Evolutionary conservation across 345 rosid species (phyloP).

Genomic region (Anacardium occidentale): DNA sequence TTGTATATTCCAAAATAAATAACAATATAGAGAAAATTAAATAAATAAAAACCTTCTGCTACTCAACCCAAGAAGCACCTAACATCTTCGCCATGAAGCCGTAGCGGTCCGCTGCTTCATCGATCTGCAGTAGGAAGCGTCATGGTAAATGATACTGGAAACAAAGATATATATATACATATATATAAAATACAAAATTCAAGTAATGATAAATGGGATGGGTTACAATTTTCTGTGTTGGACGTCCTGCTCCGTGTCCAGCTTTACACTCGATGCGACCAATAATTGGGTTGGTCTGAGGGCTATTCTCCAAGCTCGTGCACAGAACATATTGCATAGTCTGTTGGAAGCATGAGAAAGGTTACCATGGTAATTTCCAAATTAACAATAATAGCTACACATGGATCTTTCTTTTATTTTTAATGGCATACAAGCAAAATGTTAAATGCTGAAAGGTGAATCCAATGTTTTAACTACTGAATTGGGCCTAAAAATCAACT

Average conservation of each 20-base stretch:
- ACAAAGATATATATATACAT: neutral
- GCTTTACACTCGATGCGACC: slow-evolving; percentile 89
- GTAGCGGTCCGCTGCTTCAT: slow-evolving; percentile 83
- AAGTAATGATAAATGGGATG: neutral
- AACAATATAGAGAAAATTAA: too few species aligned
- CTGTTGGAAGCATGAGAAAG: slow-evolving; percentile 32
- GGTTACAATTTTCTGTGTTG: slow-evolving; percentile 75
- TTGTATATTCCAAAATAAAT: neutral
- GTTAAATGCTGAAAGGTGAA: too few species aligned
- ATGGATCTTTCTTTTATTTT: too few species aligned
- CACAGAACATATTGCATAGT: slow-evolving; percentile 77
- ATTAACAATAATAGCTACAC: neutral
- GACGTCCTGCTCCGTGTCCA: slow-evolving; percentile 94
- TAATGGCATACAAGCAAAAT: too few species aligned
- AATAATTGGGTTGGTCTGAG: slow-evolving; percentile 81
- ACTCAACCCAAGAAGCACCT: slow-evolving; percentile 70
- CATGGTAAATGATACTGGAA: neutral
- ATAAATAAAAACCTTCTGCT: slow-evolving; percentile 10
- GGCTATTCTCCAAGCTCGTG: slow-evolving; percentile 76
- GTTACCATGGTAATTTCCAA: too few species aligned
- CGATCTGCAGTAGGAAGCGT: slow-evolving; percentile 50
- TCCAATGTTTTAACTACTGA: too few species aligned
- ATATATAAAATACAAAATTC: neutral
- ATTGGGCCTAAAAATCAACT: too few species aligned
- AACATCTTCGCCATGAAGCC: slow-evolving; percentile 81